phyloP scores from a whole-genome alignment of 1,284 basidiomycete genomes.

The Hymenochaete sp. region DNA sequence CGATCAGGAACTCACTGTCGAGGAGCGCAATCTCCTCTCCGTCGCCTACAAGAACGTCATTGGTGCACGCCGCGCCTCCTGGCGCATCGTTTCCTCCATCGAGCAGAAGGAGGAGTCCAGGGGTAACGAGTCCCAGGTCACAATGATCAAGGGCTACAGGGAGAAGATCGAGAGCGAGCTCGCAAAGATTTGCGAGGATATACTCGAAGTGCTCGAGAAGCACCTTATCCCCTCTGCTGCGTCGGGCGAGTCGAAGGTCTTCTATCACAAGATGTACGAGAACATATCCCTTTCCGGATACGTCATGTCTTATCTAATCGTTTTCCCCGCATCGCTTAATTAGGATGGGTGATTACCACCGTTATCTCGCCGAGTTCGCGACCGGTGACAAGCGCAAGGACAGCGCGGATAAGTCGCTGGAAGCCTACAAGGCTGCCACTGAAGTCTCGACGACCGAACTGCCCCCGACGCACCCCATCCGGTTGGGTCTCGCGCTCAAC shows the following conservation, averaged over 20 bases:
- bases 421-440: conserved; percentile 99
- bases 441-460: conserved; percentile 98
- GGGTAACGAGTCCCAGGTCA: conserved; percentile 95
- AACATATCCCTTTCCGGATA: conserved; percentile 1
- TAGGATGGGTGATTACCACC: conserved; percentile 99
- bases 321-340: conserved; percentile 8
- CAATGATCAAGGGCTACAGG: conserved; percentile 98
- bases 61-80: conserved; percentile 96
- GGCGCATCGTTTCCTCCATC: conserved; percentile 98
- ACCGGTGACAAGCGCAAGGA: conserved; percentile 99
- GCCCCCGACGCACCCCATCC: conserved; percentile 98
- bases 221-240: conserved; percentile 98
- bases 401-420: conserved; percentile 96
- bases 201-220: conserved; percentile 96
- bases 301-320: background rate
- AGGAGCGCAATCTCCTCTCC: conserved; percentile 97
- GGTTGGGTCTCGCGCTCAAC: conserved; percentile 97
- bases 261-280: conserved; percentile 98
- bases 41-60: conserved; percentile 99
- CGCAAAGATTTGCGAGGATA: conserved; percentile 99
- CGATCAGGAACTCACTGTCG: conserved; percentile 96
- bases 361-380: conserved; percentile 99
- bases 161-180: conserved; percentile 98
- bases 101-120: conserved; percentile 99
- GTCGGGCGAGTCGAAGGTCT: conserved; percentile 98